Percentiles rank a stretch among this genome's conserved stretches.
Conservation (phyloP, 1,284 basidiomycete species). For the Fomitopsis schrenkii region DNA sequence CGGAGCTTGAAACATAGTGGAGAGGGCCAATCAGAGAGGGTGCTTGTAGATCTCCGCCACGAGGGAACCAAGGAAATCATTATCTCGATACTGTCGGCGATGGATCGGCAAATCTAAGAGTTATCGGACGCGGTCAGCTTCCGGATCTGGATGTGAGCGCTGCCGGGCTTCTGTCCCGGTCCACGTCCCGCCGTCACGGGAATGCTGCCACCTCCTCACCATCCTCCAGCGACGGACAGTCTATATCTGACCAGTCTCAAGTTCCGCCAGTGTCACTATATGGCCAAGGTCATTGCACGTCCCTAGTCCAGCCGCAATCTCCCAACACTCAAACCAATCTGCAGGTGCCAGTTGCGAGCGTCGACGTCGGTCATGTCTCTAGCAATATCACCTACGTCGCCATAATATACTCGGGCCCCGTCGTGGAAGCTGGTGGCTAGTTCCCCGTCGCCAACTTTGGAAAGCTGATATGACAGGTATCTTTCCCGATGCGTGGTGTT, state of each 20-base stretch:
- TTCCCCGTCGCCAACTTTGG: background rate
- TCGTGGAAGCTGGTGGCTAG: background rate
- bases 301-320: no score
- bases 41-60: slow-evolving; percentile 2
- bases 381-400: background rate
- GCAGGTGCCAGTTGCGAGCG: background rate
- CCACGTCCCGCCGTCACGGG: background rate
- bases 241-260: background rate
- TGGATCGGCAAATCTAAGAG: slow-evolving; percentile 1
- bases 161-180: background rate
- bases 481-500: background rate
- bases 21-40: background rate
- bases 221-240: background rate
- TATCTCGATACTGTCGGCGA: slow-evolving; percentile 3
- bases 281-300: no score
- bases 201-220: background rate
- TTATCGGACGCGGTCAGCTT: slow-evolving; percentile 1
- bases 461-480: background rate
- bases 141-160: background rate
- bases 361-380: background rate
- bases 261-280: no score
- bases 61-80: slow-evolving; percentile 1
- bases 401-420: background rate
- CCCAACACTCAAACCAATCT: no score
- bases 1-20: slow-evolving; percentile 1